phyloP scores from a whole-genome alignment of 1,284 basidiomycete genomes.

The Cerrena zonata region DNA sequence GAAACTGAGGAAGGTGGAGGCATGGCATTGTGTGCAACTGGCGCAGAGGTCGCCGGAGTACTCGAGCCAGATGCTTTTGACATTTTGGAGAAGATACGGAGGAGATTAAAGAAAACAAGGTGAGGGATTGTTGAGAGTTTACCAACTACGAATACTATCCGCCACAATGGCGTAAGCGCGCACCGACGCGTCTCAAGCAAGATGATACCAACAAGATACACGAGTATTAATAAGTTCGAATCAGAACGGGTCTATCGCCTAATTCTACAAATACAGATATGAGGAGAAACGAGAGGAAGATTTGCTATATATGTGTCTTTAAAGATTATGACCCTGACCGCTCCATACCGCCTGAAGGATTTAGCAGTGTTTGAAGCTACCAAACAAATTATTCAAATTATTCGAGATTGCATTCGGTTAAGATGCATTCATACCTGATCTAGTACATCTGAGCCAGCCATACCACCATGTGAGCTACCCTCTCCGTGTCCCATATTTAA shows the following conservation, averaged over 20 bases:
- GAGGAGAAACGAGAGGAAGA: no score
- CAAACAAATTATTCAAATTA: no score
- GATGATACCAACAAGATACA: no score
- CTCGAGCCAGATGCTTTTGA: constrained; percentile 1
- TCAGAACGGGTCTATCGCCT: no score
- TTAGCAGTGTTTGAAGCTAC: constrained; percentile 13
- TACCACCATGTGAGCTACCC: background rate
- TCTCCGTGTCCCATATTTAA: background rate
- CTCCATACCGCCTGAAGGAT: constrained; percentile 8
- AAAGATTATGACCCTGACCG: no score
- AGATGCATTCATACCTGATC: constrained; percentile 10
- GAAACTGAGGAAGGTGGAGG: constrained; percentile 59
- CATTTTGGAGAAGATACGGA: background rate
- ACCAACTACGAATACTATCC: background rate
- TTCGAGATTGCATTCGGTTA: background rate
- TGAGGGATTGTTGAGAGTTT: no score
- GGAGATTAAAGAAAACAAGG: background rate
- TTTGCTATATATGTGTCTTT: no score
- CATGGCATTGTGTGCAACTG: constrained; percentile 66
- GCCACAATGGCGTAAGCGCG: background rate
- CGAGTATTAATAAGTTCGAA: no score
- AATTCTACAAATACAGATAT: no score
- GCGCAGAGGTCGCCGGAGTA: constrained; percentile 34
- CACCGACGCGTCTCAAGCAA: background rate
- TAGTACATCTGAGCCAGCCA: constrained; percentile 9